Percentiles rank a stretch among this genome's conserved stretches.
Evolutionary conservation across 306 rosid species (phyloP).

Genomic region (Ochetophila trinervis): DNA sequence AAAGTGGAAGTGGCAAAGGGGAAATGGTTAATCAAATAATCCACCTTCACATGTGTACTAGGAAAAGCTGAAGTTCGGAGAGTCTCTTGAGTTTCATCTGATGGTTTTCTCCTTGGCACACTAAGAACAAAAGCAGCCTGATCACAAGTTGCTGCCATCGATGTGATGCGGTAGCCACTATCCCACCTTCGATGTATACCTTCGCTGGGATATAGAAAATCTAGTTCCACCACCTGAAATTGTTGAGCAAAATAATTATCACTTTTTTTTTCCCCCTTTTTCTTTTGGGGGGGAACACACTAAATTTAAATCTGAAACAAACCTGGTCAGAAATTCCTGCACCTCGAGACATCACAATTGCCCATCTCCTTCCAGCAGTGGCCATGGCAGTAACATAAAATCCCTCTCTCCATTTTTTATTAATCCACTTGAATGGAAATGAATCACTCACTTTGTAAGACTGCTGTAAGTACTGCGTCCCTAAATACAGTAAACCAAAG

Average conservation of each 20-base stretch:
- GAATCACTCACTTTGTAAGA: conserved; percentile 87
- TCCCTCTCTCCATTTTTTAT: conserved; percentile 86
- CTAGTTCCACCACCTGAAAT: conserved; percentile 49
- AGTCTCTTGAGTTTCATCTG: conserved; percentile 97
- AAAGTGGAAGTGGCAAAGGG: neutral
- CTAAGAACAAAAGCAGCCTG: conserved; percentile 90
- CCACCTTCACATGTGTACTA: conserved; percentile 85
- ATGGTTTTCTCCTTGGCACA: conserved; percentile 74
- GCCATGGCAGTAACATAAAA: conserved; percentile 86
- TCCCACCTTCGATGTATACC: conserved; percentile 57
- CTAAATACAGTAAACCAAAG: conserved; percentile 27
- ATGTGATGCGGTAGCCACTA: conserved; percentile 72
- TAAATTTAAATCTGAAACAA: neutral
- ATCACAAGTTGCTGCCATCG: conserved; percentile 91
- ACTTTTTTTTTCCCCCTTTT: neutral
- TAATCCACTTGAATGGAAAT: conserved; percentile 90
- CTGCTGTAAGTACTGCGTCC: conserved; percentile 71
- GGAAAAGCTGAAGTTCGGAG: conserved; percentile 93
- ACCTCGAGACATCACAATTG: conserved; percentile 79
- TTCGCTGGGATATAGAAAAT: conserved; percentile 54
- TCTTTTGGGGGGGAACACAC: neutral
- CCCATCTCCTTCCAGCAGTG: conserved; percentile 78
- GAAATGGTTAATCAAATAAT: conserved; percentile 10
- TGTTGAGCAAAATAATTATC: neutral
- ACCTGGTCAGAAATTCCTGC: conserved; percentile 86